These are phyloP conservation scores for Nicotiana rustica DNA, from an alignment of 305 asterid species.

Conservation along the genomic window DNA sequence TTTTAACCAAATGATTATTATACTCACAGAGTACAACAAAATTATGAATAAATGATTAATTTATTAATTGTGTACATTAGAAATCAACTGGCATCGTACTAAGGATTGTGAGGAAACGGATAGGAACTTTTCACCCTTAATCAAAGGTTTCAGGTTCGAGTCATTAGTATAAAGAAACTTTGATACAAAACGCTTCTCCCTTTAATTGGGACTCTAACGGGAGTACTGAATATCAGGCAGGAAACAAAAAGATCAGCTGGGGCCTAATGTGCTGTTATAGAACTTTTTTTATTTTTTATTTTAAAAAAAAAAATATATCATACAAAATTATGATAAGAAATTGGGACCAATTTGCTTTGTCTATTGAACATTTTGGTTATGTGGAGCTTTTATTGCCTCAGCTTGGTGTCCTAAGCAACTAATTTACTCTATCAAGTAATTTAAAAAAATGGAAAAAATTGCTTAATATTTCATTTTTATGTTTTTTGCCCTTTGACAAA, in stretches of 20 bases:
- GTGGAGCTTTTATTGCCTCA: conserved; percentile 5
- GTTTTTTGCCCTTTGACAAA: no score
- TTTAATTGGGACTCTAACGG: no score
- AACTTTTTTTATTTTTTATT: neutral
- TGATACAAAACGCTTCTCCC: no score
- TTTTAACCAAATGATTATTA: neutral
- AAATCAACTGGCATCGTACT: no score
- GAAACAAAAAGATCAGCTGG: neutral
- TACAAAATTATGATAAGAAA: neutral
- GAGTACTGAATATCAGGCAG: no score
- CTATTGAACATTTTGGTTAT: neutral
- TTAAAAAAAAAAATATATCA: neutral
- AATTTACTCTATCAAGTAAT: neutral
- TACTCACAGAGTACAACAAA: neutral
- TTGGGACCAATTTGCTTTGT: neutral
- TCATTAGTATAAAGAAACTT: no score
- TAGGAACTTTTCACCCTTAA: no score
- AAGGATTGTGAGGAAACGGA: no score
- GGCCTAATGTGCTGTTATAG: neutral
- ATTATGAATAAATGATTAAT: no score
- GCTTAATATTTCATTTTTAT: neutral
- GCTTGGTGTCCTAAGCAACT: neutral
- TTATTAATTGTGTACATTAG: no score
- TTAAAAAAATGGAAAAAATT: neutral
- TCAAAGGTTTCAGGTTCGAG: no score